Evolutionary conservation across 768 basidiomycete genomes (phyloP).

Genomic region (Tubosaeta sp.): DNA sequence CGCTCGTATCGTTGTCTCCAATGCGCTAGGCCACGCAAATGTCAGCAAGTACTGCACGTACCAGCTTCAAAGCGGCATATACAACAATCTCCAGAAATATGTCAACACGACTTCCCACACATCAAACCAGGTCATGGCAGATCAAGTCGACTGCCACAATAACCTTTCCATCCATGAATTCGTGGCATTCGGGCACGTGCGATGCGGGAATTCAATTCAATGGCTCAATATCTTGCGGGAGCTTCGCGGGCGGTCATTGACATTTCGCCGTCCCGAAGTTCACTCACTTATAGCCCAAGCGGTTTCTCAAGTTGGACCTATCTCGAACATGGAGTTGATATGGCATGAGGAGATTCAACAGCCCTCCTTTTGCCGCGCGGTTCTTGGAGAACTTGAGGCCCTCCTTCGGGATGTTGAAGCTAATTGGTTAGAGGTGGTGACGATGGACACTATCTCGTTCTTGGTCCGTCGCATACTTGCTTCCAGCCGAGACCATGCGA

Average conservation of each 20-base stretch:
- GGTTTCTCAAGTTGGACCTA: constrained; percentile 39
- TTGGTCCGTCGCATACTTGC: constrained; percentile 36
- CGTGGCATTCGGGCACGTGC: constrained; percentile 40
- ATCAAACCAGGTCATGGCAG: constrained; percentile 40
- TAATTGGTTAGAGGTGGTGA: constrained; percentile 39
- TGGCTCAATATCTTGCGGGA: constrained; percentile 49
- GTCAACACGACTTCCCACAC: constrained; percentile 36
- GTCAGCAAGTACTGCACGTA: constrained; percentile 30
- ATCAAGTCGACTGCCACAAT: constrained; percentile 38
- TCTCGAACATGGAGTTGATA: constrained; percentile 9
- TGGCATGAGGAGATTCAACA: constrained; percentile 40
- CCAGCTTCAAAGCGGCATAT: constrained; percentile 29
- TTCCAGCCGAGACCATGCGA: constrained; percentile 6
- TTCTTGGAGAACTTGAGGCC: constrained; percentile 34
- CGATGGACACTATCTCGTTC: constrained; percentile 32
- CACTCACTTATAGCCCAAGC: constrained; percentile 42
- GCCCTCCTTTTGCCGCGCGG: constrained; percentile 29
- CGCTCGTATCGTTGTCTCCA: constrained; percentile 8
- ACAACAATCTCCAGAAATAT: constrained; percentile 35
- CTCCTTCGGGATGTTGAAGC: constrained; percentile 32
- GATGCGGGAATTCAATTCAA: constrained; percentile 42
- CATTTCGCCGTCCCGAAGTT: constrained; percentile 37
- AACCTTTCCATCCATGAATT: constrained; percentile 43
- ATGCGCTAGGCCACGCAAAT: constrained; percentile 5
- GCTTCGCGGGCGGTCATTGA: constrained; percentile 35